phyloP scores from a whole-genome alignment of 2,329 filamentous ascomycete species.

The Colletotrichum costaricense region DNA sequence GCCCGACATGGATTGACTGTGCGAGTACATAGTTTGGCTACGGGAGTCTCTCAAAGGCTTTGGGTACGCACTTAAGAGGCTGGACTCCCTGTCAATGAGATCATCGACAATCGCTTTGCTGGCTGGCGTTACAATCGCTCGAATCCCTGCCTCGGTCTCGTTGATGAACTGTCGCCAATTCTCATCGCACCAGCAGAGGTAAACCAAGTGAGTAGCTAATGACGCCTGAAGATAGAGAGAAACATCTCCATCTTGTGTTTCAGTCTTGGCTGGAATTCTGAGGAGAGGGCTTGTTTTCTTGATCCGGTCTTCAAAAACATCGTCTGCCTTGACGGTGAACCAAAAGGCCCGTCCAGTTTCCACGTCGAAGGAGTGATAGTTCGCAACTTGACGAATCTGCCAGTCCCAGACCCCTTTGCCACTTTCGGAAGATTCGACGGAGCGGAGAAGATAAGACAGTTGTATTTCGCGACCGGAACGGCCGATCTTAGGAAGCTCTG shows the following conservation, averaged over 20 bases:
- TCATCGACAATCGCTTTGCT: not conserved
- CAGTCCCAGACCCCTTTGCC: not conserved
- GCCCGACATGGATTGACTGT: not conserved
- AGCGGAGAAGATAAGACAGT: constrained; percentile 8
- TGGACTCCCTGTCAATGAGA: not conserved
- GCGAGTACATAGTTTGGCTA: not conserved
- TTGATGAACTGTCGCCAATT: constrained; percentile 17
- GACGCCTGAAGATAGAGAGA: not conserved
- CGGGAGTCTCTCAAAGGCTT: not conserved
- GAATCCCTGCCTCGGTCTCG: not conserved
- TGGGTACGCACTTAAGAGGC: not conserved
- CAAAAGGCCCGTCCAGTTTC: not conserved
- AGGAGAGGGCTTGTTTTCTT: not conserved
- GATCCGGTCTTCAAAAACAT: fast-evolving
- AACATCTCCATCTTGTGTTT: not conserved
- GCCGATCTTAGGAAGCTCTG: not conserved
- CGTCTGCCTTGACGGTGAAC: constrained; percentile 11
- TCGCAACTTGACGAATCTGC: not conserved
- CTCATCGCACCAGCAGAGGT: constrained; percentile 14
- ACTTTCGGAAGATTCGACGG: not conserved
- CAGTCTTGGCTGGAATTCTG: not conserved
- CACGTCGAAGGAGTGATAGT: constrained; percentile 5
- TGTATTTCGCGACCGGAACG: not conserved
- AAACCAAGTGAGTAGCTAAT: not conserved
- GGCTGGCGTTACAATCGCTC: not conserved